Base-by-base conservation (phyloP, 2,329 filamentous ascomycete genomes). In the Coniella lustricola region DNA sequence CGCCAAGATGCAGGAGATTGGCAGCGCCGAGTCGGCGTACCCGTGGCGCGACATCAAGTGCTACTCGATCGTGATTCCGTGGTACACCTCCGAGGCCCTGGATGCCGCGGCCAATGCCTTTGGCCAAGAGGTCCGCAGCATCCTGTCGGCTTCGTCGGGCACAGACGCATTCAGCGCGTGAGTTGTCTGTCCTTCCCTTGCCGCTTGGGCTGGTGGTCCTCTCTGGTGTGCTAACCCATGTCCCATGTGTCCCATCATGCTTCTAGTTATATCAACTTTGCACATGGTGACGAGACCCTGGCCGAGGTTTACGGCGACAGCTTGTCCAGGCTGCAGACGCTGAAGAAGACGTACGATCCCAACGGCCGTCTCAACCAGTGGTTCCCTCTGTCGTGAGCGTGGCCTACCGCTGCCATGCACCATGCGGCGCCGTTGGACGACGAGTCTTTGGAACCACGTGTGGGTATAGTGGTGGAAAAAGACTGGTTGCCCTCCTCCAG, bases 341-440 rank as follows among this genome's bases (percentile, higher is more conserved):
- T 78, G 56, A 79, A 79, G 66, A 52, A 58, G 31, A 67, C 68
- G 54, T 76, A 73, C 50, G 75, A 79, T 50, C 74, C 70, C 1
- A 46, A 64, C 3, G 61, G 65, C 14, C 62, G 57, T 37, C 76
- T 75, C 44, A 68, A 43, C 14, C 48, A 50, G 20, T 48, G 48
- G 48, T 50, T 50, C 14, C 18, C 29, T 3, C 22, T 38, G 7
- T 29, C 22, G 18, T 41, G 16, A 25, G 14, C 20, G 4, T n/a
- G 12, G 18, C 36, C n/a, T n/a, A n/a, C n/a, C n/a, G n/a, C n/a
- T n/a, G n/a, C n/a, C n/a, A n/a, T n/a, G n/a, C n/a, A n/a, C n/a
- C n/a, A n/a, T n/a, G n/a, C n/a, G n/a, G n/a, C n/a, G n/a, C n/a
- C n/a, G n/a, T n/a, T n/a, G n/a, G n/a, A n/a, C n/a, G n/a, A n/a